Percentiles rank a stretch among this genome's conserved stretches.
phyloP scores from a whole-genome alignment of 805 yeast species.

The Wickerhamomyces ciferrii region DNA sequence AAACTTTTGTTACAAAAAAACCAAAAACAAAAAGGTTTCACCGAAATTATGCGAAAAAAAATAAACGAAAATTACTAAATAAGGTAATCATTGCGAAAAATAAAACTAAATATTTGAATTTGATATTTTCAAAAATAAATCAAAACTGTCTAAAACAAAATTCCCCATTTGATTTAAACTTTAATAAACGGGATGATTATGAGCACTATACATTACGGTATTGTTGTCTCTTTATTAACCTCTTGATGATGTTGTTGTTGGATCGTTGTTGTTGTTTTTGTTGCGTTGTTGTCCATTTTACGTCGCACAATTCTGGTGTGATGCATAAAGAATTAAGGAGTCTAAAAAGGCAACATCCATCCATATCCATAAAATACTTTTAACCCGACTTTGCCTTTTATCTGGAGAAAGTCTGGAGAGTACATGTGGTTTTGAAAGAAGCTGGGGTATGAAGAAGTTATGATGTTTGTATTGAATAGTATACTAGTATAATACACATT shows the following conservation, averaged over 20 bases:
- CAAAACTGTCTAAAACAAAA: no score
- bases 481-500: no score
- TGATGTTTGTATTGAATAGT: no score
- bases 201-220: no score
- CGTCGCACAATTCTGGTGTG: neutral
- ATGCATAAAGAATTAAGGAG: neutral
- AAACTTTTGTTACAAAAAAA: neutral
- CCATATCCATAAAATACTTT: no score
- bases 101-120: no score
- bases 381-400: neutral
- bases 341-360: neutral
- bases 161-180: no score
- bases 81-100: neutral
- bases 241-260: no score
- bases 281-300: neutral
- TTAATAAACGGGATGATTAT: no score
- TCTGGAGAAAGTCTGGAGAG: neutral
- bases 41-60: neutral
- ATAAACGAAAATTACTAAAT: neutral
- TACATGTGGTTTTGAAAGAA: neutral
- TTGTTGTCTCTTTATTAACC: no score
- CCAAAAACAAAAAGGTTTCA: neutral
- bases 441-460: neutral
- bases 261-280: no score
- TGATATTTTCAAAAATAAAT: no score